These are phyloP conservation scores for Metschnikowia kofuensis DNA, from an alignment of 805 yeast species.

Conservation along the genomic window DNA sequence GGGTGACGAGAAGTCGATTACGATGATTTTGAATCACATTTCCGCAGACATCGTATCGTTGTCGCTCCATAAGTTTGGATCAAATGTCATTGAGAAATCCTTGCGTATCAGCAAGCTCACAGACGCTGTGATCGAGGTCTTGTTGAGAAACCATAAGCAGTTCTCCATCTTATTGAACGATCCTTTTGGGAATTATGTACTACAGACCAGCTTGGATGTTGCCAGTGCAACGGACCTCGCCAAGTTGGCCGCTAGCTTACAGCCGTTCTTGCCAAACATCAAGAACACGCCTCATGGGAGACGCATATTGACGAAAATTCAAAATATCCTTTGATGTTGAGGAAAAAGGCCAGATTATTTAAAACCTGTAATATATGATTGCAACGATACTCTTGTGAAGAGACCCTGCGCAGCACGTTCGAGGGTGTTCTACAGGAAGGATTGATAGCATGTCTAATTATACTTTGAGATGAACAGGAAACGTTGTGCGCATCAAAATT, in stretches of 20 bases:
- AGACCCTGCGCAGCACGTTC: too few relatives aligned
- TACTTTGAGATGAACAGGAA: too few relatives aligned
- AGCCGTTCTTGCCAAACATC: slow-evolving; percentile 75
- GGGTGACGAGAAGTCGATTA: slow-evolving; percentile 36
- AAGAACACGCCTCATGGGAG: slow-evolving; percentile 95
- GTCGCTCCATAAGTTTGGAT: slow-evolving; percentile 60
- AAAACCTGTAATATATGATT: too few relatives aligned
- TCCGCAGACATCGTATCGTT: slow-evolving; percentile 38
- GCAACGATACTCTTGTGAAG: too few relatives aligned
- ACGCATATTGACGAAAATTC: slow-evolving; percentile 72
- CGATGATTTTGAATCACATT: slow-evolving; percentile 34
- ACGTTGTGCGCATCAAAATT: too few relatives aligned
- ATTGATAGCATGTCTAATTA: too few relatives aligned
- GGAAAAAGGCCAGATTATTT: not conserved
- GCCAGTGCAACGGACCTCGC: slow-evolving; percentile 51
- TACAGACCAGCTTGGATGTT: slow-evolving; percentile 58
- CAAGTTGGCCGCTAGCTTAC: slow-evolving; percentile 54
- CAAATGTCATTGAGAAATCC: slow-evolving; percentile 58
- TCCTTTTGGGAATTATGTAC: slow-evolving; percentile 58
- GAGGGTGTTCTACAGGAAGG: too few relatives aligned
- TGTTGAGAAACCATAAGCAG: slow-evolving; percentile 34
- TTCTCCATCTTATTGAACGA: slow-evolving; percentile 50
- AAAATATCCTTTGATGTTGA: slow-evolving; percentile 17
- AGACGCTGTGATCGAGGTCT: slow-evolving; percentile 41
- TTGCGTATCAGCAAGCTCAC: slow-evolving; percentile 47